Conservation (phyloP, 1,284 basidiomycete genomes). For the Rhodotorula mucilaginosa region DNA sequence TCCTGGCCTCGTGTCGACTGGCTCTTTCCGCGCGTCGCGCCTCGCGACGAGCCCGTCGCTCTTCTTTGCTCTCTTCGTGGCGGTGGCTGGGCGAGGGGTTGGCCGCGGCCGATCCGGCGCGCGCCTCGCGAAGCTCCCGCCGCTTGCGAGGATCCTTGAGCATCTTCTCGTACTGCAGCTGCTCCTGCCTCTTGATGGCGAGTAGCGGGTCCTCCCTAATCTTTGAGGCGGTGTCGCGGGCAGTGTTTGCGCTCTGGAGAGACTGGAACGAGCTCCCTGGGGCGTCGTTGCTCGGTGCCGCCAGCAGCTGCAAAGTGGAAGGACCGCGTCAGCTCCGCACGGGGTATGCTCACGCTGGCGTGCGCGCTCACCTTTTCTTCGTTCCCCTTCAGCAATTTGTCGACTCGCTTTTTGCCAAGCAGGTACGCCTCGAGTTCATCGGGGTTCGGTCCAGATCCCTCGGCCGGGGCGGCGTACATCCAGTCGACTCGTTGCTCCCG, state of each 20-base stretch:
- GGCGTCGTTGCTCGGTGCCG: slow-evolving; percentile 3
- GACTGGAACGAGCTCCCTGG: slow-evolving; percentile 64
- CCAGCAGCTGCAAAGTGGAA: slow-evolving; percentile 19
- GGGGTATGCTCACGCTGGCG: not conserved
- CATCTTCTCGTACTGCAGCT: slow-evolving; percentile 83
- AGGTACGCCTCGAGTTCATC: slow-evolving; percentile 95
- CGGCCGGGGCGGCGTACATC: slow-evolving; percentile 97
- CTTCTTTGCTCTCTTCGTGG: slow-evolving; percentile 63
- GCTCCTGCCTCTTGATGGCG: slow-evolving; percentile 96
- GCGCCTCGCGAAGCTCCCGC: slow-evolving; percentile 67
- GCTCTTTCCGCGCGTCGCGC: slow-evolving; percentile 54
- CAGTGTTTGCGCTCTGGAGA: slow-evolving; percentile 86
- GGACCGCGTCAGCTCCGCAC: not conserved
- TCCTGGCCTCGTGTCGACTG: slow-evolving; percentile 49
- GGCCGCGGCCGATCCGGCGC: slow-evolving; percentile 48
- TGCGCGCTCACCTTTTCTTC: slow-evolving; percentile 64
- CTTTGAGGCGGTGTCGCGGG: slow-evolving; percentile 84
- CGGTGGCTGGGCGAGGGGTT: slow-evolving; percentile 65
- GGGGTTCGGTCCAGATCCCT: slow-evolving; percentile 73
- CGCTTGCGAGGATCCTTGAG: slow-evolving; percentile 87
- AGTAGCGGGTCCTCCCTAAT: slow-evolving; percentile 93
- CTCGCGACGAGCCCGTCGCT: slow-evolving; percentile 57
- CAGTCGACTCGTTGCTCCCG: slow-evolving; percentile 91
- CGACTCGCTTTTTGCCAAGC: slow-evolving; percentile 96
- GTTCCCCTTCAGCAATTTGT: slow-evolving; percentile 80